A percentile compares a stretch with the other conserved stretches of the same genome.
These are phyloP conservation scores for Pisolithus marmoratus DNA, from an alignment of 768 basidiomycete genomes.

Conservation along the genomic window DNA sequence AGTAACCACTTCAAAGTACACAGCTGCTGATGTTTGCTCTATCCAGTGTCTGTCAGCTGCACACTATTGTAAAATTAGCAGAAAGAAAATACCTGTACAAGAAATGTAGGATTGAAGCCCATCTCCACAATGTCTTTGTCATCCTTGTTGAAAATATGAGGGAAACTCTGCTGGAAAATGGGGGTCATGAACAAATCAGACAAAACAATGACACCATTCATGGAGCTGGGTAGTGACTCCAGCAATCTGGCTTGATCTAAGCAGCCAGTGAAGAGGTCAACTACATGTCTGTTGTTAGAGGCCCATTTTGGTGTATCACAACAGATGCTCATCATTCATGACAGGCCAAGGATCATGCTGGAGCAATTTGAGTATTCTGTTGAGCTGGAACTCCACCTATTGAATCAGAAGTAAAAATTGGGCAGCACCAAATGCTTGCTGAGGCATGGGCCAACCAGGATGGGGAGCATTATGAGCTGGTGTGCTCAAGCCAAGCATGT, in stretches of 20 bases:
- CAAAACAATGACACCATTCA: slow-evolving; percentile 92
- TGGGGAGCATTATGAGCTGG: slow-evolving; percentile 82
- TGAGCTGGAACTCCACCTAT: slow-evolving; percentile 95
- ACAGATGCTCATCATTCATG: too few relatives aligned
- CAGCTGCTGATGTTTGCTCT: too few relatives aligned
- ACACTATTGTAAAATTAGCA: neutral
- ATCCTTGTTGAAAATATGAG: slow-evolving; percentile 89
- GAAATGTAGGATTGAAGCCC: slow-evolving; percentile 99
- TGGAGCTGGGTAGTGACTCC: slow-evolving; percentile 92
- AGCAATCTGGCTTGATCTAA: slow-evolving; percentile 95
- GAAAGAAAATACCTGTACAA: slow-evolving; percentile 71
- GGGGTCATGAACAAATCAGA: slow-evolving; percentile 96
- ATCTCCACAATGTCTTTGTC: slow-evolving; percentile 90
- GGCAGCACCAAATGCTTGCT: slow-evolving; percentile 76
- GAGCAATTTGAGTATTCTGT: slow-evolving; percentile 83
- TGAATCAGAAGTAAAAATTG: slow-evolving; percentile 92
- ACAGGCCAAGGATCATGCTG: too few relatives aligned
- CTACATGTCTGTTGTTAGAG: slow-evolving; percentile 89
- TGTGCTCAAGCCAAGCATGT: slow-evolving; percentile 84
- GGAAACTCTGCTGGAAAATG: slow-evolving; percentile 98
- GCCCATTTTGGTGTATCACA: slow-evolving; percentile 94
- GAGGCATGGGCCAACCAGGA: slow-evolving; percentile 76
- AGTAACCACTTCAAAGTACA: too few relatives aligned
- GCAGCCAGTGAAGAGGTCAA: slow-evolving; percentile 96
- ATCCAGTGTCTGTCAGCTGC: slow-evolving; percentile 4